Evolutionary conservation across 2,329 filamentous ascomycete species (phyloP).

Genomic region (Stagonosporopsis tanaceti): DNA sequence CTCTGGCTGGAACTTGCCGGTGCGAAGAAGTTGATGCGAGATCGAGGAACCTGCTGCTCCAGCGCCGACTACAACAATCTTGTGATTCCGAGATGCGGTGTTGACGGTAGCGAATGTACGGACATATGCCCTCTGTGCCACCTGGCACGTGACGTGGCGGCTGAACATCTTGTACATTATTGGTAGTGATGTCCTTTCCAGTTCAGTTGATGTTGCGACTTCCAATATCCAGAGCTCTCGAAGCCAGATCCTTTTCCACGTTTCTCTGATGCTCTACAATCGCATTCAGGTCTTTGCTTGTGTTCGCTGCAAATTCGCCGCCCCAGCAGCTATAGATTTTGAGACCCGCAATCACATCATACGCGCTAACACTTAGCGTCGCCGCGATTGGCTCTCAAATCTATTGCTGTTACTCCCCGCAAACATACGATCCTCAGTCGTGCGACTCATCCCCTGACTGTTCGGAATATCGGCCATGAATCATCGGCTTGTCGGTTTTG

Average conservation of each 20-base stretch:
- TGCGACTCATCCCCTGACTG: conserved; percentile 4
- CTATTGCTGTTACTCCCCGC: background rate
- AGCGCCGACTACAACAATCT: conserved; percentile 71
- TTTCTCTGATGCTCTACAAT: background rate
- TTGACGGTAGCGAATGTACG: conserved; percentile 35
- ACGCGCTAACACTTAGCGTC: conserved; percentile 16
- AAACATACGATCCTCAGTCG: conserved; percentile 15
- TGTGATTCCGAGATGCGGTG: conserved; percentile 60
- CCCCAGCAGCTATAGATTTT: conserved; percentile 14
- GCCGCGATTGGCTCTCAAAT: conserved; percentile 8
- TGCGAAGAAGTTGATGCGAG: conserved; percentile 71
- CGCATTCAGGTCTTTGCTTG: background rate
- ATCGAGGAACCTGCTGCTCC: conserved; percentile 71
- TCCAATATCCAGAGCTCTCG: background rate
- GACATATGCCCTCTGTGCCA: conserved; percentile 15
- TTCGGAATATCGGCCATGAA: conserved; percentile 10
- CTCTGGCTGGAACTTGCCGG: conserved; percentile 63
- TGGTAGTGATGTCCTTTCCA: background rate
- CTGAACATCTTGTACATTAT: conserved; percentile 11
- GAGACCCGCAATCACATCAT: conserved; percentile 20
- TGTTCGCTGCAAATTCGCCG: conserved; percentile 13
- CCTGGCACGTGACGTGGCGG: conserved; percentile 21
- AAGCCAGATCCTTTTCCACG: background rate
- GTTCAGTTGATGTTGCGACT: background rate
- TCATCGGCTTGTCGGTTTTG: conserved; percentile 14